phyloP scores from a whole-genome alignment of 441 rosid genomes.

The Melastoma candidum region DNA sequence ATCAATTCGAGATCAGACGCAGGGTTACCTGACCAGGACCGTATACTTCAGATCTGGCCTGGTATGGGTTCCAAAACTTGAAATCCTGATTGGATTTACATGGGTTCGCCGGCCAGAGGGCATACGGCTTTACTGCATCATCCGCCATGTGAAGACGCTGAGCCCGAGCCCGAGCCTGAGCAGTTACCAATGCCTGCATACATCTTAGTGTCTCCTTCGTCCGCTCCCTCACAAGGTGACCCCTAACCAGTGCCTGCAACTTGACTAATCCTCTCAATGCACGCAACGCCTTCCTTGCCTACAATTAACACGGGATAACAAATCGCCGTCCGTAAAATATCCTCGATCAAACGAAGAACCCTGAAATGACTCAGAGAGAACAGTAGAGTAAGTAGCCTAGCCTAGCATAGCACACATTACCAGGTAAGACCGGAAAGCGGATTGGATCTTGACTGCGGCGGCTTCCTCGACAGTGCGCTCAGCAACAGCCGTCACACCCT shows the following conservation, averaged over 20 bases:
- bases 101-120: slow-evolving; percentile 36
- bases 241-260: slow-evolving; percentile 59
- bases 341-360: too few relatives aligned
- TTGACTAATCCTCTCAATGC: slow-evolving; percentile 66
- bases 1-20: too few relatives aligned
- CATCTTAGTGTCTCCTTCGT: slow-evolving; percentile 54
- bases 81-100: slow-evolving; percentile 43
- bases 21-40: too few relatives aligned
- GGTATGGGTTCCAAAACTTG: slow-evolving; percentile 21
- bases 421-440: slow-evolving; percentile 71
- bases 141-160: slow-evolving; percentile 47
- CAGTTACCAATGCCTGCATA: slow-evolving; percentile 56
- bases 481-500: slow-evolving; percentile 36
- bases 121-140: slow-evolving; percentile 21
- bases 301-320: slow-evolving; percentile 1
- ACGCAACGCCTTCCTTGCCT: slow-evolving; percentile 82
- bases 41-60: slow-evolving; percentile 23
- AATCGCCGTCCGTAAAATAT: background rate
- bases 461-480: slow-evolving; percentile 32
- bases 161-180: slow-evolving; percentile 50
- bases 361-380: too few relatives aligned
- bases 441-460: slow-evolving; percentile 73
- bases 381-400: background rate
- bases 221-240: slow-evolving; percentile 60
- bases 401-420: slow-evolving; percentile 20